Base-by-base conservation (phyloP, 441 rosid species). In the Breynia disticha region DNA sequence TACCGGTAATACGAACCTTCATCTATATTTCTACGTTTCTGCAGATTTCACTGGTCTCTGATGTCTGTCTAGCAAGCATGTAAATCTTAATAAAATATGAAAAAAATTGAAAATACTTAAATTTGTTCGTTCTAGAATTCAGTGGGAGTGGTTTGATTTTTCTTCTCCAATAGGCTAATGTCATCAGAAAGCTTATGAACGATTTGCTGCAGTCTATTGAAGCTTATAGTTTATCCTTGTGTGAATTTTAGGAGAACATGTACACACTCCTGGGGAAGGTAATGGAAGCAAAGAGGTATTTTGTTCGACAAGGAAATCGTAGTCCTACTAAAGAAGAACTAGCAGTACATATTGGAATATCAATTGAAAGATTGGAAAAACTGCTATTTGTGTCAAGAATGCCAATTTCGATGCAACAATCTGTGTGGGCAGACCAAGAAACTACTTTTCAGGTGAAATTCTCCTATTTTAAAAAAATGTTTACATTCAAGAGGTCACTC, bases 371-470 rank as follows among this genome's bases (percentile, higher is more conserved):
- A 71, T 66, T 91, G 62, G 82, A 76, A 56, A 84, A 63, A 42
- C 65, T 91, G 59, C 57, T 75, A 7, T 66, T 55, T 38, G 48
- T 67, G 24, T 66, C 94, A 50, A 84, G 87, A 76, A 65, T 56
- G 32, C 94, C 98, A 42, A 57, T 76, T 16, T 91, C 94, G 28
- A 55, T 86, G 73, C 84, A 88, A 62, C 83, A 73, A 32, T 62
- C 83, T 46, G 81, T 88, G 55, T 91, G 90, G 94, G n/a, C 79
- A 54, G 90, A 82, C 68, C 94, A 83, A 65, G 81, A 72, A 44
- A 86, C 80, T 51, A 82, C 87, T 19, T 79, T 60, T 66, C 91
- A 86, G 85, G 98, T 87, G 80, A 63, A 24, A 39, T 46, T 55
- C 49, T 16, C 48, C 38, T 45, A 20, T 7, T 18, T 16, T 49